Conservation (phyloP, 2,329 filamentous ascomycete genomes). For the Sporothrix globosa region DNA sequence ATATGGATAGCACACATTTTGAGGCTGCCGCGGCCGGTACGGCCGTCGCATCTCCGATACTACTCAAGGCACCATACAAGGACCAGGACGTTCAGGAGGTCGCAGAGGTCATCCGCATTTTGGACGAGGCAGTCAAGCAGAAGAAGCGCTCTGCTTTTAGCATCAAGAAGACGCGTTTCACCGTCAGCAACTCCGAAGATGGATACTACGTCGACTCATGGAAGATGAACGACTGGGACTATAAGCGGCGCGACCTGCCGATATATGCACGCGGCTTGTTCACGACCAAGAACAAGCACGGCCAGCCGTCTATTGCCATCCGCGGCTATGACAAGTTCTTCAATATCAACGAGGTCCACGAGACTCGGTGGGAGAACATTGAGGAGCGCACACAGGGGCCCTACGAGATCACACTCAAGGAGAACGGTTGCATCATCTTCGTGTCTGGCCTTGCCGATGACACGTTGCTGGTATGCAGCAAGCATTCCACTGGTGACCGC, state of each 20-base stretch:
- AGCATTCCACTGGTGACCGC: constrained; percentile 90
- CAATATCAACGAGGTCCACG: constrained; percentile 80
- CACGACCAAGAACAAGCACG: constrained; percentile 68
- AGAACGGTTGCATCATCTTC: constrained; percentile 99
- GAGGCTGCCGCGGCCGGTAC: neutral
- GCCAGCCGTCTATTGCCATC: constrained; percentile 75
- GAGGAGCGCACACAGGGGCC: constrained; percentile 75
- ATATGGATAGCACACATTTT: constrained; percentile 22
- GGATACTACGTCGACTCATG: constrained; percentile 80
- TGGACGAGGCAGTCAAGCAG: constrained; percentile 62
- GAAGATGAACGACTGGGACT: constrained; percentile 94
- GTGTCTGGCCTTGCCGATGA: constrained; percentile 88
- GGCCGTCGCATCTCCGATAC: neutral
- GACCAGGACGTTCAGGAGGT: constrained; percentile 72
- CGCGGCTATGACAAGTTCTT: constrained; percentile 99
- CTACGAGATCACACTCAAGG: constrained; percentile 95
- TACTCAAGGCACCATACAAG: constrained; percentile 59
- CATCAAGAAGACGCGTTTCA: constrained; percentile 79
- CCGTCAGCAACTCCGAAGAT: constrained; percentile 64
- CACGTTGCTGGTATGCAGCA: constrained; percentile 94
- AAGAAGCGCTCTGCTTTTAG: constrained; percentile 65
- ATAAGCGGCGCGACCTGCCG: constrained; percentile 82
- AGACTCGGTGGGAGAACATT: constrained; percentile 84
- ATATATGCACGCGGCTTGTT: constrained; percentile 94
- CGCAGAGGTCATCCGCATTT: constrained; percentile 63